Percentiles rank a stretch among this genome's conserved stretches.
These are phyloP conservation scores for Cladosporium sp. DNA, from an alignment of 2,329 filamentous ascomycete species.

Conservation along the genomic window DNA sequence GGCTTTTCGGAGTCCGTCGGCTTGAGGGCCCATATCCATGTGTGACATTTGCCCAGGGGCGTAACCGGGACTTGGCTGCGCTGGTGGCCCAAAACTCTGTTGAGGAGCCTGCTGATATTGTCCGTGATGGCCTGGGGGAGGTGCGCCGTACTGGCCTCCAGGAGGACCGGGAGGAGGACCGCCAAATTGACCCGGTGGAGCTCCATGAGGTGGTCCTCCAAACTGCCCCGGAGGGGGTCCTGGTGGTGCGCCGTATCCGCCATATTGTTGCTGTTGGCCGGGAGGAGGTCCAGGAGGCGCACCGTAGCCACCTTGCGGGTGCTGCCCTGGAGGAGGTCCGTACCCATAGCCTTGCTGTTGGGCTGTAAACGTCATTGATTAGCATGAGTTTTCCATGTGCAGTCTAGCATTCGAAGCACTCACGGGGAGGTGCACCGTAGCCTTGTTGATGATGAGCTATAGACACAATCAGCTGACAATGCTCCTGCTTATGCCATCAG, in stretches of 20 bases:
- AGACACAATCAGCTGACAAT: not conserved
- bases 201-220: not conserved
- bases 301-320: not conserved
- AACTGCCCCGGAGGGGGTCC: conserved; percentile 16
- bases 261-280: conserved; percentile 10
- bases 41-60: conserved; percentile 64
- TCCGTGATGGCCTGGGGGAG: conserved; percentile 16
- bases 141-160: conserved; percentile 18
- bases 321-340: conserved; percentile 15
- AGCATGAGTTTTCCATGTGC: not conserved
- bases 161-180: conserved; percentile 19
- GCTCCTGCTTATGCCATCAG: too few species aligned
- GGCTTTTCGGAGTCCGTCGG: conserved; percentile 68
- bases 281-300: conserved; percentile 16
- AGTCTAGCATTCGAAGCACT: not conserved
- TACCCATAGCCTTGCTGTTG: conserved; percentile 16
- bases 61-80: conserved; percentile 70
- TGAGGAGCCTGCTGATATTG: conserved; percentile 16
- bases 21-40: conserved; percentile 62
- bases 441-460: conserved; percentile 15
- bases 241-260: conserved; percentile 16
- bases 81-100: conserved; percentile 44
- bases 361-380: conserved; percentile 11
- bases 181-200: conserved; percentile 14
- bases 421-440: conserved; percentile 14